Base-by-base conservation (phyloP, 208 protist species). In the Borovskyia barvae region DNA sequence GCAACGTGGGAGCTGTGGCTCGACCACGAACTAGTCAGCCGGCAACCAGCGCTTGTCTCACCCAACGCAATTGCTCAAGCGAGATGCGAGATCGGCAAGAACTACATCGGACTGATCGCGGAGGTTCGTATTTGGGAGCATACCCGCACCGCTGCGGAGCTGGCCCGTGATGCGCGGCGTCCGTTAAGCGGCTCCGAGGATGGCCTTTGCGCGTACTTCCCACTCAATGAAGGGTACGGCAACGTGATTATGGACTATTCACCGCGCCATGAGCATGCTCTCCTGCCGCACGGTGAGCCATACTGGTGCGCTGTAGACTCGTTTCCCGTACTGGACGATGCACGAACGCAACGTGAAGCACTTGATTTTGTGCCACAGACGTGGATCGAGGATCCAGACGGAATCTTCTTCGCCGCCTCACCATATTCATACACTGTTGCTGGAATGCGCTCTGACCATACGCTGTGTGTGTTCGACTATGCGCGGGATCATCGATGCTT, bases 91-190 rank as follows among this genome's bases (percentile, higher is more conserved):
- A 53, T 96, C n/a, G 87, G 90, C 12, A 83, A 81, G 48, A 80
- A 43, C 25, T 92, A 93, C 51, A 66, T 90, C 7, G 90, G 90
- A 3, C 87, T 87, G 48, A 58, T 88, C 12, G 68, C 79, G 7
- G 87, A 96, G 62, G 85, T 96, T 36, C 75, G 90, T n/a, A 66
- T 94, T 29, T 96, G 90, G 87, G 71, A 77, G 33, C 67, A 66
- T 55, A 71, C 57, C 3, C 74, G 90, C 39, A 81, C 63, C 14
- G 57, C 71, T 25, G 66, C 74, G 30, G 77, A 90, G 53, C 70
- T 93, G n/a, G 49, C 55, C 26, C 81, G 90, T 33, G 90, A 96
- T 65, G 58, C 77, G 26, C 71, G 71, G 19, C 74, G 82, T 15
- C 70, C 78, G 15, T 70, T 96, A 9, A 57, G 25, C 15, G 83